These are phyloP conservation scores for Calendula officinalis DNA, from an alignment of 129 eudicot species.

Conservation along the genomic window DNA sequence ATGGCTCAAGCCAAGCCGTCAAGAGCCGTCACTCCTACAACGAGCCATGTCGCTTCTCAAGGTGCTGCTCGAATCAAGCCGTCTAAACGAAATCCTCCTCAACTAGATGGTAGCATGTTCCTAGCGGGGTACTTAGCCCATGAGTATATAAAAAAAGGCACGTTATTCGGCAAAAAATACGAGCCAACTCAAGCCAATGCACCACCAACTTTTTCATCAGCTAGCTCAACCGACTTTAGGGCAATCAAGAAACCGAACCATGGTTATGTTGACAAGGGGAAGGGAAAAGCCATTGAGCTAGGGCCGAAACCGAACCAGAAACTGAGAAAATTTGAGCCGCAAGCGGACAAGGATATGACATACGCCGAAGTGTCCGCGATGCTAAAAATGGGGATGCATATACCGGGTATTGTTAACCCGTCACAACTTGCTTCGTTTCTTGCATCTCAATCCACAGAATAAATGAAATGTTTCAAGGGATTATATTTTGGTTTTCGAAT, in stretches of 20 bases:
- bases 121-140: background rate
- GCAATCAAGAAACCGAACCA: background rate
- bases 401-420: constrained; percentile 4
- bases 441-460: background rate
- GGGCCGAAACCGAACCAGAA: background rate
- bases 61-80: background rate
- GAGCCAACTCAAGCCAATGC: background rate
- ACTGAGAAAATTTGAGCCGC: background rate
- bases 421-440: background rate
- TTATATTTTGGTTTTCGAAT: background rate
- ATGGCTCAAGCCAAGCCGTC: background rate
- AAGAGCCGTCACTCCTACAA: background rate
- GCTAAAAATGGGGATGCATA: background rate
- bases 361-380: background rate
- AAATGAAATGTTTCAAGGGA: background rate
- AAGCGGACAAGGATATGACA: background rate
- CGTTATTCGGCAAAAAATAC: background rate
- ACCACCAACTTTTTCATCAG: background rate
- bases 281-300: background rate
- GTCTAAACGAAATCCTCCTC: background rate
- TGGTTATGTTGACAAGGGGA: background rate
- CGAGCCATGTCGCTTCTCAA: background rate
- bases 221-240: background rate
- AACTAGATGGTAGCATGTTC: background rate
- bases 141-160: background rate